Conservation (phyloP, 331 rosid species). For the Stylosanthes scabra region DNA sequence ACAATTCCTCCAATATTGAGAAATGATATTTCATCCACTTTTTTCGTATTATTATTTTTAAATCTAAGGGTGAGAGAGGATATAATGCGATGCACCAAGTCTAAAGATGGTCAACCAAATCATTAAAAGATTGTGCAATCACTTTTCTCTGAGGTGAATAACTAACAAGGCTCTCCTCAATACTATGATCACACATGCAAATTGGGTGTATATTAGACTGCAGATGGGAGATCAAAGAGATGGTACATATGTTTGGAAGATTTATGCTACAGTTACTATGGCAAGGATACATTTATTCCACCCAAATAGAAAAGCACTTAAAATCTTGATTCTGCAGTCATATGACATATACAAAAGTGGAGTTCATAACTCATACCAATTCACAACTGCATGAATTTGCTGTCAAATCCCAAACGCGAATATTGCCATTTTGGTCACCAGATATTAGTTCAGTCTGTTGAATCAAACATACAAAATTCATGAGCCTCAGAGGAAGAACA, state of each 20-base stretch:
- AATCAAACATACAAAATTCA: slow-evolving; percentile 33
- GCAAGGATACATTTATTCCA: neutral
- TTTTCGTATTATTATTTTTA: neutral
- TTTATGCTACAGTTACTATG: slow-evolving; percentile 6
- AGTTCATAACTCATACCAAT: slow-evolving; percentile 60
- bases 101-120: slow-evolving; percentile 13
- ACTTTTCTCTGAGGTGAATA: neutral
- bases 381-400: slow-evolving; percentile 99
- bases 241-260: slow-evolving; percentile 9
- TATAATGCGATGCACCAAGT: slow-evolving; percentile 8
- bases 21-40: slow-evolving; percentile 33
- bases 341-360: slow-evolving; percentile 11
- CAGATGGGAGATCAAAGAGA: slow-evolving; percentile 22
- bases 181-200: neutral
- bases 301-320: slow-evolving; percentile 11
- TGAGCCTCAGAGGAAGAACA: slow-evolving; percentile 27
- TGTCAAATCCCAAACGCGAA: slow-evolving; percentile 99
- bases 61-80: neutral
- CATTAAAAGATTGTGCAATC: slow-evolving; percentile 16
- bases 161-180: neutral
- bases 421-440: slow-evolving; percentile 98
- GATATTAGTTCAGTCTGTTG: slow-evolving; percentile 96
- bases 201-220: slow-evolving; percentile 18
- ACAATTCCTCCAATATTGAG: slow-evolving; percentile 41
- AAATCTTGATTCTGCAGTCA: slow-evolving; percentile 18